Evolutionary conservation across 2,329 filamentous ascomycete species (phyloP).

Genomic region (Plectosphaerella sp.): DNA sequence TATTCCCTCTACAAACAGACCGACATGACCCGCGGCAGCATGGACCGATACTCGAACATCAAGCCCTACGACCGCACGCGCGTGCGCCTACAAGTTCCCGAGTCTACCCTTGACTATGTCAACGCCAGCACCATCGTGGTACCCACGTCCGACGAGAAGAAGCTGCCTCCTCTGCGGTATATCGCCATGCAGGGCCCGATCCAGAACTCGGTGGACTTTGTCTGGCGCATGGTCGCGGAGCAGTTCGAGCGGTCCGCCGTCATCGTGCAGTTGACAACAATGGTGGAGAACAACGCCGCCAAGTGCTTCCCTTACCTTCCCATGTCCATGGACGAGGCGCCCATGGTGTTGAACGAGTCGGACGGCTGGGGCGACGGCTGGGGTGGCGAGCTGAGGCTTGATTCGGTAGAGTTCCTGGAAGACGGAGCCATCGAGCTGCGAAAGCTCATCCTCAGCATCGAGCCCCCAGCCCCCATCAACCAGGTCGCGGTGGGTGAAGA

Average conservation of each 20-base stretch:
- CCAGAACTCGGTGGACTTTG: constrained; percentile 67
- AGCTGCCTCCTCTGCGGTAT: constrained; percentile 52
- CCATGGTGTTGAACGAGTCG: constrained; percentile 55
- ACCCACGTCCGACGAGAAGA: constrained; percentile 32
- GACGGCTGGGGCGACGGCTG: constrained; percentile 65
- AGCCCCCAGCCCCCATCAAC: constrained; percentile 7
- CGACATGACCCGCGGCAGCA: constrained; percentile 23
- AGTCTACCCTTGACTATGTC: constrained; percentile 71
- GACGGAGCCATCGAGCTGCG: constrained; percentile 66
- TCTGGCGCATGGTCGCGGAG: constrained; percentile 94
- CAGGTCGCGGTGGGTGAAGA: background rate
- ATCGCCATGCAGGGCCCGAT: constrained; percentile 96
- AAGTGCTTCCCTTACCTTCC: constrained; percentile 94
- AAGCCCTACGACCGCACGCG: constrained; percentile 86
- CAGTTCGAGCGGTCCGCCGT: constrained; percentile 69
- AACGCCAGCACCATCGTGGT: constrained; percentile 72
- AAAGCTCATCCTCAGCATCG: constrained; percentile 59
- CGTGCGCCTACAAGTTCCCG: constrained; percentile 72
- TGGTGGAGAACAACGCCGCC: constrained; percentile 69
- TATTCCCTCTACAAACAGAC: constrained; percentile 25
- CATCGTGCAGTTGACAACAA: constrained; percentile 92
- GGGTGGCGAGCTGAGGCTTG: constrained; percentile 64
- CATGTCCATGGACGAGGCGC: constrained; percentile 43
- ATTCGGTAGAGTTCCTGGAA: constrained; percentile 51
- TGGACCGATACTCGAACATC: constrained; percentile 88